A percentile compares a stretch with the other conserved stretches of the same genome.
Evolutionary conservation across 345 rosid genomes (phyloP).

Genomic region (Eucalyptus regnans): DNA sequence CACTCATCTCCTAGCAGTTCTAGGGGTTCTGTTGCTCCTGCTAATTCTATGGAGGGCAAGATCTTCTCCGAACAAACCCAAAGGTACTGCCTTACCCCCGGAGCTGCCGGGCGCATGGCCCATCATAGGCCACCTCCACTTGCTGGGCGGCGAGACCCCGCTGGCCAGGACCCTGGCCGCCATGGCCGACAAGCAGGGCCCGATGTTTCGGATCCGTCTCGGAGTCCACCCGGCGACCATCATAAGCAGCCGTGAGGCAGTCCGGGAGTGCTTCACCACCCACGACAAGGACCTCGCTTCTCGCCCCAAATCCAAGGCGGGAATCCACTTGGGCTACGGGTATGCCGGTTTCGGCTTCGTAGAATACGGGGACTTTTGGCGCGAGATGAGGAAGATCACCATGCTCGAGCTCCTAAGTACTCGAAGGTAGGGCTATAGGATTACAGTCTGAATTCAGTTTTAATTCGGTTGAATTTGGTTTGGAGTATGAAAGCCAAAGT

Average conservation of each 20-base stretch:
- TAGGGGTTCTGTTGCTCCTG: neutral
- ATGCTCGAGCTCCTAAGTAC: constrained; percentile 43
- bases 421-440: constrained; percentile 23
- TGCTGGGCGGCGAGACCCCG: constrained; percentile 19
- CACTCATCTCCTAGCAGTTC: neutral
- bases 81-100: constrained; percentile 5
- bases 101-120: constrained; percentile 51
- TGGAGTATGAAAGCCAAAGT: neutral
- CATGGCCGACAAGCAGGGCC: constrained; percentile 35
- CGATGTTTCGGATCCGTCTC: constrained; percentile 41
- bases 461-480: neutral
- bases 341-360: constrained; percentile 32
- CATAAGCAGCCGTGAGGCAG: constrained; percentile 27
- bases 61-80: neutral
- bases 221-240: constrained; percentile 24
- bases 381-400: constrained; percentile 43
- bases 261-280: constrained; percentile 37
- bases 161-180: constrained; percentile 27
- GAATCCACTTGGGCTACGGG: constrained; percentile 48
- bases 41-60: neutral
- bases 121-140: constrained; percentile 52
- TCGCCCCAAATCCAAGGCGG: constrained; percentile 34
- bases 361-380: constrained; percentile 63
- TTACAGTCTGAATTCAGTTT: too few relatives aligned
- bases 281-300: constrained; percentile 43